Base-by-base conservation (phyloP, 306 rosid species). In the Alnus rubra region DNA sequence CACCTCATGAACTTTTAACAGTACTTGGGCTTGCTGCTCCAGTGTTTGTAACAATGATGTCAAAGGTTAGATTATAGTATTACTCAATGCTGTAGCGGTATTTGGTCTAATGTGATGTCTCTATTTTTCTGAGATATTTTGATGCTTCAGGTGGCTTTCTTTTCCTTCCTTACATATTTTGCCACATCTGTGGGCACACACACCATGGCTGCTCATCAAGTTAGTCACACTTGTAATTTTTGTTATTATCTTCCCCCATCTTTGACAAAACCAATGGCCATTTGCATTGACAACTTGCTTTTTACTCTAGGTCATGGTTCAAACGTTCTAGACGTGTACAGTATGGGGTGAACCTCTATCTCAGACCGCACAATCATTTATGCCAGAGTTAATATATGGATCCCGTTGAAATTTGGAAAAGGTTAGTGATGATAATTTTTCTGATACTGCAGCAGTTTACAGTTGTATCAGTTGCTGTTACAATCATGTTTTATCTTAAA, bases 291-390 rank as follows among this genome's bases (percentile, higher is more conserved):
- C 82, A 56, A 79, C 42, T 63, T 67, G 52, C 71, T 80, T 33
- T 75, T 76, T 85, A 16, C 79, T 74, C 73, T 82, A 94, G 98
- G 98, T 92, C 88, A 88, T 94, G 97, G 64, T 94, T 78, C 98
- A 94, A 91, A 86, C 90, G 10, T 90, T 87, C 81, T 70, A 76
- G 84, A 88, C 83, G 85, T 90, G 97, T 87, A 87, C 97, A 1
- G 97, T 94, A 53, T 94, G 94, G 97, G 98, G 98, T 58, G 97
- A 94, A 79, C 98, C 98, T 83, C 94, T 94, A 64, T 92, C 97
- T 65, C 98, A 94, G 88, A 90, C 98, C 68, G 98, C 98, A 28
- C 97, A 94, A 63, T 84, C 98, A 44, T 92, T 92, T 94, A 89
- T 94, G 94, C 98, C 97, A 3, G 97, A 88, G 81, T 86, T 91